Conservation (phyloP, 192 early-diverging fungal genomes). For the Coemansia sp. region DNA sequence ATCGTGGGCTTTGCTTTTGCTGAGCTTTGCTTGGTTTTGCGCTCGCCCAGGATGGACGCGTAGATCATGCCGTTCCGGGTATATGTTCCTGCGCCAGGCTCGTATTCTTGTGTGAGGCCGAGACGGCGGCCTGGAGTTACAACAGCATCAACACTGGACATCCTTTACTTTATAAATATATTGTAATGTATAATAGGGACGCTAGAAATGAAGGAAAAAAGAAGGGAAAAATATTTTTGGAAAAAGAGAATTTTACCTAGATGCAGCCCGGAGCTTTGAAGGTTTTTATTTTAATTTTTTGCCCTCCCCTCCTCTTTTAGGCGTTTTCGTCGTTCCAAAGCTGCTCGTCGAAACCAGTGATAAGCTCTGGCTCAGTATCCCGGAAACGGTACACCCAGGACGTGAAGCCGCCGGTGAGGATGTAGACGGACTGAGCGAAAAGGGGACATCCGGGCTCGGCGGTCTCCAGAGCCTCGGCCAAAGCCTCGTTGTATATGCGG, state of each 20-base stretch:
- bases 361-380: conserved; percentile 56
- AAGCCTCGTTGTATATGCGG: conserved; percentile 60
- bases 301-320: too few species aligned
- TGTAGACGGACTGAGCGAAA: conserved; percentile 54
- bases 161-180: background rate
- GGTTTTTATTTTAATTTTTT: too few species aligned
- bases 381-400: conserved; percentile 65
- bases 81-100: conserved; percentile 72
- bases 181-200: background rate
- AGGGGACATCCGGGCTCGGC: conserved; percentile 14
- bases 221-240: too few species aligned
- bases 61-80: conserved; percentile 70
- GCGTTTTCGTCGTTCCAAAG: conserved; percentile 40
- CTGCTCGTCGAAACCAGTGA: conserved; percentile 62
- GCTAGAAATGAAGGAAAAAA: conserved; percentile 4
- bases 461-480: conserved; percentile 21
- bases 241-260: too few species aligned
- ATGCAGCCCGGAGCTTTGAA: too few species aligned
- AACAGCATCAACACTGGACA: conserved; percentile 7
- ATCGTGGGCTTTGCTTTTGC: conserved; percentile 40
- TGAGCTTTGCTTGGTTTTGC: conserved; percentile 10
- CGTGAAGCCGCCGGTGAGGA: conserved; percentile 69
- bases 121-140: conserved; percentile 82
- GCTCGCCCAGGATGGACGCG: conserved; percentile 58
- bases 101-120: conserved; percentile 68